Conservation (phyloP, 2,329 filamentous ascomycete genomes). For the Pleomassaria siparia region DNA sequence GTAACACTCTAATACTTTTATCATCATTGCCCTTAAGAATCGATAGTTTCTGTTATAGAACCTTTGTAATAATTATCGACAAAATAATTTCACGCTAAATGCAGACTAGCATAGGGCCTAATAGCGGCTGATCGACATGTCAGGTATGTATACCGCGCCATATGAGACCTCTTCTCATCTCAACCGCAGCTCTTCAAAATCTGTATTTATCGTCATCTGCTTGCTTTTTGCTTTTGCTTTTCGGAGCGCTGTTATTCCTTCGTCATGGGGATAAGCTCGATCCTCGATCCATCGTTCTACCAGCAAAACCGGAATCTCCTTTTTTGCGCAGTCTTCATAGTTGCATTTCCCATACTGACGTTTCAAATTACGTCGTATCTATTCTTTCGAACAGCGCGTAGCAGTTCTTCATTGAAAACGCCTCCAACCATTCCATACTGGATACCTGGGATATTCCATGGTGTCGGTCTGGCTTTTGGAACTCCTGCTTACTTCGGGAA, state of each 20-base stretch:
- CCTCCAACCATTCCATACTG: constrained; percentile 4
- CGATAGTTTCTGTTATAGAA: no score
- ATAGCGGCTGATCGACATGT: background rate
- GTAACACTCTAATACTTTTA: no score
- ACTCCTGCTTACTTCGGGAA: background rate
- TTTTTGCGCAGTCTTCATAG: background rate
- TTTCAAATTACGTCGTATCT: constrained; percentile 21
- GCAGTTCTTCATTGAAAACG: background rate
- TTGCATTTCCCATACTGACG: constrained; percentile 21
- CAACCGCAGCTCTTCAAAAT: background rate
- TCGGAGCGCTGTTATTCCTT: background rate
- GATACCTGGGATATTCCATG: constrained; percentile 4
- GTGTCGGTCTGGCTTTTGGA: background rate
- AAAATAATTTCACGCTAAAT: no score
- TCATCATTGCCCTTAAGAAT: no score
- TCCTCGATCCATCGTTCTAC: background rate
- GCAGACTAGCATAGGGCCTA: no score
- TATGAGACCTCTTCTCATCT: background rate
- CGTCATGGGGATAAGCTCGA: background rate
- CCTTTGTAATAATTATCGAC: no score
- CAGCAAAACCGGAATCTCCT: background rate
- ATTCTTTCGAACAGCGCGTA: constrained; percentile 21
- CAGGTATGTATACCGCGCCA: no score
- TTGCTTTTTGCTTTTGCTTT: background rate
- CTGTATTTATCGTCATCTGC: background rate